Conservation (phyloP, 108 stramenopile genomes). For the Conticribra guillardii region DNA sequence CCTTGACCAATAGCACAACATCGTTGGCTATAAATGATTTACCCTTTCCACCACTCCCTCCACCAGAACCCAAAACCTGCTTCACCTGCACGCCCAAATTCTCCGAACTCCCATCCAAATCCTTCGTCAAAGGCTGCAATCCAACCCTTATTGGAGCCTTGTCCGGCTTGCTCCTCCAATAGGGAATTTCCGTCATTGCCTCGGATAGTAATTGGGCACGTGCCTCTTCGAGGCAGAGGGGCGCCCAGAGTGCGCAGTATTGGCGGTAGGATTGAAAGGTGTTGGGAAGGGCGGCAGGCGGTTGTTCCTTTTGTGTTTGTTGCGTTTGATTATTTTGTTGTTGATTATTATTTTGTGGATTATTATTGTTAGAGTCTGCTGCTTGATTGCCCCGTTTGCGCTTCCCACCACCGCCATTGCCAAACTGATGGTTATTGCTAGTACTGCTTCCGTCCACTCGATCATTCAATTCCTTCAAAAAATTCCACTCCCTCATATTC, state of each 20-base stretch:
- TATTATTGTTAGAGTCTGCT: not conserved
- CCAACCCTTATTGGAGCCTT: constrained; percentile 29
- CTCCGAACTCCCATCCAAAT: constrained; percentile 40
- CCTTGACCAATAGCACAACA: constrained; percentile 32
- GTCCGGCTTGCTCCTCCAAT: constrained; percentile 40
- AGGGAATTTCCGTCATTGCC: constrained; percentile 38
- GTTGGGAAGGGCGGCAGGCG: constrained; percentile 58
- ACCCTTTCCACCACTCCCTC: constrained; percentile 18
- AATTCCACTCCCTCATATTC: constrained; percentile 82
- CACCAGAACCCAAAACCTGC: constrained; percentile 12
- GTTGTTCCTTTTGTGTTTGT: not conserved
- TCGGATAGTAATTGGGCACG: constrained; percentile 79
- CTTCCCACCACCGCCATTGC: not conserved
- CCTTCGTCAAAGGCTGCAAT: constrained; percentile 38
- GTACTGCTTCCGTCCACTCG: constrained; percentile 12
- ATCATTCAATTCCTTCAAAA: constrained; percentile 60
- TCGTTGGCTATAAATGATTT: constrained; percentile 45
- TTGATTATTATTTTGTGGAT: not conserved
- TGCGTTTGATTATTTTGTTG: not conserved
- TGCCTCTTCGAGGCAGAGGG: constrained; percentile 74
- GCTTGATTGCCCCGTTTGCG: constrained; percentile 5
- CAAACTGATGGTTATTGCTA: constrained; percentile 10
- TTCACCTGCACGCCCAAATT: constrained; percentile 31
- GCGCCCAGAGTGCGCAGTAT: constrained; percentile 82
- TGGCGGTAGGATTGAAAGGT: constrained; percentile 71